Evolutionary conservation across 352 stramenopile genomes (phyloP).

Genomic region (Phytopythium cucurbitacearum): DNA sequence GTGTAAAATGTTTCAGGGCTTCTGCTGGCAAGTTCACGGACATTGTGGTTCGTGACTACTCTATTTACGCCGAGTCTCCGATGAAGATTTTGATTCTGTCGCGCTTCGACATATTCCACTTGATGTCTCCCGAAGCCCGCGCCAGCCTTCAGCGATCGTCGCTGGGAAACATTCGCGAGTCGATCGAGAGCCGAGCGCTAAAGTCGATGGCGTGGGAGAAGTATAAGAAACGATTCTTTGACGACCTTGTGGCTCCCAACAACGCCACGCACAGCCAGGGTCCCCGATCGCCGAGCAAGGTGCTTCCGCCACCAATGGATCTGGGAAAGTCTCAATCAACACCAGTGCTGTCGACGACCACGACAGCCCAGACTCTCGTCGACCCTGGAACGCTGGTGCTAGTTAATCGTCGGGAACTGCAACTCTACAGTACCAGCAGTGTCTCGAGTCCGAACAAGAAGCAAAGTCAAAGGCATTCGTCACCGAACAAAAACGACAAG

Average conservation of each 20-base stretch:
- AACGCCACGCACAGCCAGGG: background rate
- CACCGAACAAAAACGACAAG: background rate
- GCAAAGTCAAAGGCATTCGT: background rate
- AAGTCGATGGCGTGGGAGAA: constrained; percentile 78
- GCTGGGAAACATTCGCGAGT: constrained; percentile 50
- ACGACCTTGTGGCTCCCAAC: constrained; percentile 31
- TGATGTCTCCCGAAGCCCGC: constrained; percentile 65
- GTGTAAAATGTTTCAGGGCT: constrained; percentile 24
- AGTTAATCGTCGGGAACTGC: constrained; percentile 15
- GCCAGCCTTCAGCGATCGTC: constrained; percentile 66
- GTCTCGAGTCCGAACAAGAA: background rate
- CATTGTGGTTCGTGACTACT: constrained; percentile 72
- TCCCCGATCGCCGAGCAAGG: background rate
- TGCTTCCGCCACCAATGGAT: background rate
- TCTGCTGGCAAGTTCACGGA: constrained; percentile 81
- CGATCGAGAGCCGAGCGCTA: constrained; percentile 60
- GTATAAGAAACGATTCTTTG: constrained; percentile 65
- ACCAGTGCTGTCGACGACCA: constrained; percentile 17
- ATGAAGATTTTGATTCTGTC: constrained; percentile 82
- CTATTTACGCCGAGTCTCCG: constrained; percentile 66
- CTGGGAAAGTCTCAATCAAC: constrained; percentile 28
- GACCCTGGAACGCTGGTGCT: constrained; percentile 33
- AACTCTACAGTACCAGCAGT: background rate
- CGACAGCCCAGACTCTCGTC: constrained; percentile 22
- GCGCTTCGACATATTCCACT: constrained; percentile 80